Evolutionary conservation across 768 basidiomycete species (phyloP).

Genomic region (Mycena rosella): DNA sequence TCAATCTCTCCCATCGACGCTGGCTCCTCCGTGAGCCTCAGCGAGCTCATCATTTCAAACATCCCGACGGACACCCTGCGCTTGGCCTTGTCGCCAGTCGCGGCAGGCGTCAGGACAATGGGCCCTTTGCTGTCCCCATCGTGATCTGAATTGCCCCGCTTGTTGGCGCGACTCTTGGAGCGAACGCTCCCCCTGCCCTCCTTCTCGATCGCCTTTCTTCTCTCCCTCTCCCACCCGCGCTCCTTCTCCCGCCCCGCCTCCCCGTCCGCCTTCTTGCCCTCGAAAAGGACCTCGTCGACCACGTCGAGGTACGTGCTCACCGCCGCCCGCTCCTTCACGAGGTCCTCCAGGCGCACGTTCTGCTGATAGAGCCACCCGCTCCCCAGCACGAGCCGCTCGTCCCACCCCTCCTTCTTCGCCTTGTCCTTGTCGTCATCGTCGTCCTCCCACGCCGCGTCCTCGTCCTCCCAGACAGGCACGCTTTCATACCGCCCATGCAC

Average conservation of each 20-base stretch:
- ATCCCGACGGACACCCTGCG: constrained; percentile 69
- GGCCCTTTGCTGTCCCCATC: constrained; percentile 36
- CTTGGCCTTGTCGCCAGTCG: constrained; percentile 31
- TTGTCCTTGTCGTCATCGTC: constrained; percentile 60
- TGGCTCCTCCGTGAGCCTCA: constrained; percentile 69
- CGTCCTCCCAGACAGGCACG: constrained; percentile 88
- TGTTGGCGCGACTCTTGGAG: constrained; percentile 56
- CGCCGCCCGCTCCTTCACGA: constrained; percentile 68
- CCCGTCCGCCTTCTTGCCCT: constrained; percentile 61
- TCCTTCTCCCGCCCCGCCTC: constrained; percentile 54
- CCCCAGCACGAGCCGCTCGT: constrained; percentile 82
- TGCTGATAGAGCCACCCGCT: constrained; percentile 87
- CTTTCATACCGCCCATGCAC: constrained; percentile 74
- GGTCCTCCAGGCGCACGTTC: constrained; percentile 66
- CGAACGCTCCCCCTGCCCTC: constrained; percentile 46
- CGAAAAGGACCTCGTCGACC: constrained; percentile 87
- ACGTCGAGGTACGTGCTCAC: constrained; percentile 76
- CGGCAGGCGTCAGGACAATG: constrained; percentile 31
- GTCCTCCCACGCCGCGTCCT: constrained; percentile 59
- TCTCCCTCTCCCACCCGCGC: constrained; percentile 63
- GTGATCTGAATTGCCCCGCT: constrained; percentile 64
- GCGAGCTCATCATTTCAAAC: constrained; percentile 63
- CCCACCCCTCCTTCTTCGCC: constrained; percentile 82
- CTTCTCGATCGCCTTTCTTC: constrained; percentile 60
- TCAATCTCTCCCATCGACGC: constrained; percentile 64